Base-by-base conservation (phyloP, 2,329 filamentous ascomycete genomes). In the Myriangium duriaei region DNA sequence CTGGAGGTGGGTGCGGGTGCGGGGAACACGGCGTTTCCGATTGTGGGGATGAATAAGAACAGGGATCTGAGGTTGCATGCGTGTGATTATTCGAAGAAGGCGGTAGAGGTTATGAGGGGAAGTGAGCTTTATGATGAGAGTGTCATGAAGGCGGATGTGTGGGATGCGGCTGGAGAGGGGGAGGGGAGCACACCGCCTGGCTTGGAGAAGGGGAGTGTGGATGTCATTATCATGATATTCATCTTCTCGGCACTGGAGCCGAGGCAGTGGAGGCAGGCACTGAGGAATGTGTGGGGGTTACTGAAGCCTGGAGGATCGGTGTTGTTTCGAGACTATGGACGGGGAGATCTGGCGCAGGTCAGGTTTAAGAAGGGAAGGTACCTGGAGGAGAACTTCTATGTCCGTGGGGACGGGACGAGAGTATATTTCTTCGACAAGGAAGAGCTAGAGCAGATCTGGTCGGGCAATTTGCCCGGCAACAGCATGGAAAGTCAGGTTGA, bases 341-440 rank as follows among this genome's bases (percentile, higher is more conserved):
- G 87, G 56, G 91, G 91, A 21, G 91, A 98, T 60, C 68, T 98
- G 44, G 88, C 91, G 12, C 91, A 98, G 65, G 91, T 98, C 44
- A 74, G 91, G 42, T 96, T 98, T 66, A 93, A 91, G 64, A 95
- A 94, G 63, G 85, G 85, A 10, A 72, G 91, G 29, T 96, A 88
- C 53, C 71, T 98, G 54, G 83, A 86, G 40, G 91, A 96, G 60
- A 98, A 96, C 55, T 98, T 98, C 52, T 98, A 98, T 57, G 82
- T 95, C 31, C 71, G 91, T 21, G 91, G 91, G 2, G 91, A 98
- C 58, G 91, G 91, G 2, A 98, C 91, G 3, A 73, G 91, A 5
- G 91, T 98, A 0, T 98, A 96, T 60, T 98, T 98, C 60, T 98
- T 98, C 53, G 88, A 95, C 41, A 71, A 77, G 57, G 78, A 87